Base-by-base conservation (phyloP, 192 early-diverging fungal genomes). In the Gryganskiella cystojenkinii region DNA sequence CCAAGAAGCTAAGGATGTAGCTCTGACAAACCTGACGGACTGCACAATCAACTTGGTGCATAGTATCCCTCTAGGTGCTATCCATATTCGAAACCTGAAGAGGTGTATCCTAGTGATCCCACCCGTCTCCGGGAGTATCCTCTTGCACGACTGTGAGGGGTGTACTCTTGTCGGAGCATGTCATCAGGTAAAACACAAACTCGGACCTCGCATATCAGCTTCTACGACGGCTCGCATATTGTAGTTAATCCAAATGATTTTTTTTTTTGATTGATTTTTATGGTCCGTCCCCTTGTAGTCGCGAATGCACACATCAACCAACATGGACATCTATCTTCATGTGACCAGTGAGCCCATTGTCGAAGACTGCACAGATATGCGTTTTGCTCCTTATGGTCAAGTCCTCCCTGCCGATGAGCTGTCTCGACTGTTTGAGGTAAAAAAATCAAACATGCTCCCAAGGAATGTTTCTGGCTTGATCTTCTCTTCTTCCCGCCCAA, bases 281-380 rank as follows among this genome's bases (percentile, higher is more conserved):
- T n/a, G 28, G 52, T 28, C 15, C 22, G 10, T 46, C 4, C 9
- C 40, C 20, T 33, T 24, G 35, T 67, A 97, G 92, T 90, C 95
- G 54, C 85, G 95, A 43, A 90, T 97, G 87, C 94, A 97, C 79
- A 83, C 87, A 53, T 92, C 91, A 0, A 73, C 51, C 17, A 50
- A 81, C 42, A 86, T 94, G 47, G 84, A 88, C 31, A 83, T 93
- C 7, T 88, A 88, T 43, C 71, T 95, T 10, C 84, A 91, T 60
- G 91, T 91, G 31, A 79, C 89, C 4, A 94, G 93, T 61, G 86
- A 90, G 14, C 95, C 95, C 3, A 95, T 98, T 50, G 95, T 98
- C 64, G 96, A 98, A 81, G 87, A 90, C 61, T 95, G 92, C 44
- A 57, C 80, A 1, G 70, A 75, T 1, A 84, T 96, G 63, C 64